A percentile compares a stretch with the other conserved stretches of the same genome.
These are phyloP conservation scores for Coleophoma cylindrospora DNA, from an alignment of 2,329 filamentous ascomycete species.

Conservation along the genomic window DNA sequence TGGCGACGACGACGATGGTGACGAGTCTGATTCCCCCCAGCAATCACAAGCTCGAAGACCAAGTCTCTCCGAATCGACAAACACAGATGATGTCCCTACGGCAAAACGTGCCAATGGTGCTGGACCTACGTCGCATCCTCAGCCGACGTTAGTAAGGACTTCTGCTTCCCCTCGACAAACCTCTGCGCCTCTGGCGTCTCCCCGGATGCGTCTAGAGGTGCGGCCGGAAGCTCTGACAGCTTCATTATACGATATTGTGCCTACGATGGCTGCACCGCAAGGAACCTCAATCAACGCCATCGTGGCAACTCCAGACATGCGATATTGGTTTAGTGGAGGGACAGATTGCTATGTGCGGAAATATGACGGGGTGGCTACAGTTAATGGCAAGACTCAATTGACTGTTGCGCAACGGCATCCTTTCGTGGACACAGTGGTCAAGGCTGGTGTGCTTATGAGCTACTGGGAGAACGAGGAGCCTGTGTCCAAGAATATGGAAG, in stretches of 20 bases:
- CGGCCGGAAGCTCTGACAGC: conserved; percentile 76
- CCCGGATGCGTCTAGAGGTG: conserved; percentile 52
- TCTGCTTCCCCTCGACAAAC: conserved; percentile 23
- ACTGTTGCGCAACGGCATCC: conserved; percentile 95
- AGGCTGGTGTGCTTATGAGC: conserved; percentile 87
- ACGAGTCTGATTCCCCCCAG: conserved; percentile 48
- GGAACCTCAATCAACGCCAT: conserved; percentile 94
- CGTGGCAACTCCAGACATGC: conserved; percentile 85
- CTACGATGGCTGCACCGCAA: conserved; percentile 93
- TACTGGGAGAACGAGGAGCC: conserved; percentile 99
- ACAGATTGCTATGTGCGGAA: conserved; percentile 95
- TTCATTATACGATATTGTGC: conserved; percentile 85
- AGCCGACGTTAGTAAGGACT: conserved; percentile 19
- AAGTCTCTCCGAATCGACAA: conserved; percentile 20
- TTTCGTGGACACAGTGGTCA: conserved; percentile 95
- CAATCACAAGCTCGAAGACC: conserved; percentile 20
- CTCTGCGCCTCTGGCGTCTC: conserved; percentile 33
- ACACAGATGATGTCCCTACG: conserved; percentile 19
- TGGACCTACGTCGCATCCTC: conserved; percentile 24
- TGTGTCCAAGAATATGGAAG: conserved; percentile 34
- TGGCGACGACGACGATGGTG: conserved; percentile 33
- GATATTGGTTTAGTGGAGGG: conserved; percentile 92
- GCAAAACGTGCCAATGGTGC: conserved; percentile 15
- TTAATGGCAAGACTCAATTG: conserved; percentile 88
- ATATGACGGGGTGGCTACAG: conserved; percentile 91